Evolutionary conservation across 1,284 basidiomycete genomes (phyloP).

Genomic region (Cryptococcus depauperatus): DNA sequence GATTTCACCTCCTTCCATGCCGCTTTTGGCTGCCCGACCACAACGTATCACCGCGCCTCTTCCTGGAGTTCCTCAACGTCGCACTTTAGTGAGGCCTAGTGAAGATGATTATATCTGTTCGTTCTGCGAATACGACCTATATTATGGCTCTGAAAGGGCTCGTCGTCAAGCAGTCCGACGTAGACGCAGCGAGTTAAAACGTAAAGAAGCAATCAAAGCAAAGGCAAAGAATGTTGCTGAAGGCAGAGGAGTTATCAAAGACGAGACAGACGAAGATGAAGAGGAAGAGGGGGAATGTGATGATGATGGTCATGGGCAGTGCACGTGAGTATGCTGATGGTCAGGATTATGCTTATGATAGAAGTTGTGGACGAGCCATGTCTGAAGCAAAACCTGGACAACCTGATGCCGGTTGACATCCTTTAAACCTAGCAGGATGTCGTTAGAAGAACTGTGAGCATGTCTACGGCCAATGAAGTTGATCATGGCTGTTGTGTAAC

Average conservation of each 20-base stretch:
- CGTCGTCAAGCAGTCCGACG: slow-evolving; percentile 60
- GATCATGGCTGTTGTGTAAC: too few relatives aligned
- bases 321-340: slow-evolving; percentile 11
- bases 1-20: slow-evolving; percentile 41
- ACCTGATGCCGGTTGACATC: neutral
- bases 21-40: slow-evolving; percentile 32
- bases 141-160: slow-evolving; percentile 61
- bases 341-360: slow-evolving; percentile 8
- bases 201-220: slow-evolving; percentile 66
- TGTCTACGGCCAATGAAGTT: too few relatives aligned
- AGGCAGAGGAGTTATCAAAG: slow-evolving; percentile 25
- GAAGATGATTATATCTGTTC: slow-evolving; percentile 81
- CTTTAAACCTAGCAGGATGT: too few relatives aligned
- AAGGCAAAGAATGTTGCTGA: slow-evolving; percentile 52
- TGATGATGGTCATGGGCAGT: slow-evolving; percentile 13
- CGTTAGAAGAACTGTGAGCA: too few relatives aligned
- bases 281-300: slow-evolving; percentile 20
- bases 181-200: slow-evolving; percentile 66
- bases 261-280: slow-evolving; percentile 20
- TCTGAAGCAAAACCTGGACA: neutral
- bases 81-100: slow-evolving; percentile 45
- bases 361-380: slow-evolving; percentile 5
- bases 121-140: slow-evolving; percentile 76
- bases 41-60: slow-evolving; percentile 15
- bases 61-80: slow-evolving; percentile 7